These are phyloP conservation scores for Endothia cerciana DNA, from an alignment of 2,329 filamentous ascomycete species.

Conservation along the genomic window DNA sequence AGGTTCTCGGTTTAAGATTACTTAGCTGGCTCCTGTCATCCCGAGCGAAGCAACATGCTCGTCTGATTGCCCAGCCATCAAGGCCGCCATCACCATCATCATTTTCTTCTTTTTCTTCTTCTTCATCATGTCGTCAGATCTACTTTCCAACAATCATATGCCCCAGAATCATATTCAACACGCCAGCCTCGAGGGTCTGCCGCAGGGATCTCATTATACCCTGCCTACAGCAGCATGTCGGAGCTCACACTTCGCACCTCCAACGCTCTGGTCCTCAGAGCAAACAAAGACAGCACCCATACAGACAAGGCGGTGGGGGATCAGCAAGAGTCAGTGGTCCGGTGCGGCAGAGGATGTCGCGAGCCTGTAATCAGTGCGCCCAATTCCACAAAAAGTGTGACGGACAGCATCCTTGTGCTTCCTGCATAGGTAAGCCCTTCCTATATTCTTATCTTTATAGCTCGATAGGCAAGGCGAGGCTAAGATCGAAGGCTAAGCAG, in stretches of 20 bases:
- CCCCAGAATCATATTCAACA: constrained; percentile 56
- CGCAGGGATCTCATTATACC: constrained; percentile 73
- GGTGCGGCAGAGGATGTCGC: constrained; percentile 84
- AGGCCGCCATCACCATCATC: neutral
- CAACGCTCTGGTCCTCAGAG: constrained; percentile 49
- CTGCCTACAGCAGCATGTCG: constrained; percentile 67
- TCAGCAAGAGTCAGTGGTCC: constrained; percentile 61
- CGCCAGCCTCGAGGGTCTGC: constrained; percentile 66
- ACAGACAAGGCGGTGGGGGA: constrained; percentile 50
- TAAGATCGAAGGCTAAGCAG: constrained; percentile 32
- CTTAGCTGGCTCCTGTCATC: neutral
- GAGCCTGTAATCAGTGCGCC: constrained; percentile 95
- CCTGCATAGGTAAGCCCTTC: constrained; percentile 76
- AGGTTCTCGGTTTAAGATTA: neutral
- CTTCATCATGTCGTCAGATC: constrained; percentile 47
- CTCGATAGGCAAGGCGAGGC: constrained; percentile 14
- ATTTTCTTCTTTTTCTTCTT: too few relatives aligned
- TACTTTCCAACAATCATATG: constrained; percentile 59
- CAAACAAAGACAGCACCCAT: constrained; percentile 60
- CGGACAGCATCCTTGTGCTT: constrained; percentile 86
- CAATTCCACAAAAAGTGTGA: constrained; percentile 94
- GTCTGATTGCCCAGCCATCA: too few relatives aligned
- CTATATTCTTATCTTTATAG: constrained; percentile 25
- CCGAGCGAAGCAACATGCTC: neutral
- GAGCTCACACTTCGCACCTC: constrained; percentile 53